A percentile compares a stretch with the other conserved stretches of the same genome.
phyloP scores from a whole-genome alignment of 2,329 filamentous ascomycete species.

The Rutstroemia sp. region DNA sequence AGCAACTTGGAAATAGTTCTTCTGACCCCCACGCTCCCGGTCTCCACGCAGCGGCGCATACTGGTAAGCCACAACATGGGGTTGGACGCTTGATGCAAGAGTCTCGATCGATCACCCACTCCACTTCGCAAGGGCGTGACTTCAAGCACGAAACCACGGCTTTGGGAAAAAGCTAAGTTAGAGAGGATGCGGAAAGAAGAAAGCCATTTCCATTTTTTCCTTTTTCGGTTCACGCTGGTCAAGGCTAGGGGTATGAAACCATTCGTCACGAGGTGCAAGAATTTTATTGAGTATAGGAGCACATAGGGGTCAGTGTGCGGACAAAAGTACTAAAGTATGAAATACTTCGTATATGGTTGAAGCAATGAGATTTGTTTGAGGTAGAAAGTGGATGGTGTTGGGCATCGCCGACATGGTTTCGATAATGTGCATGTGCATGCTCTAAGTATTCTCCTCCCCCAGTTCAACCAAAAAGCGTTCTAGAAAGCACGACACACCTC shows the following conservation, averaged over 20 bases:
- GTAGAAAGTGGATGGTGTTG: neutral
- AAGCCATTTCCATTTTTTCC: no score
- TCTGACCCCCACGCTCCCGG: neutral
- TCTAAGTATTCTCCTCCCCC: no score
- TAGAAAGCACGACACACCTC: no score
- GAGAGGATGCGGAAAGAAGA: neutral
- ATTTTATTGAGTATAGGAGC: no score
- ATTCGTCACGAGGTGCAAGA: no score
- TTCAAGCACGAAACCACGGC: neutral
- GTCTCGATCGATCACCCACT: slow-evolving; percentile 3
- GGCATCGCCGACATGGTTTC: neutral
- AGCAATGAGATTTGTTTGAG: no score
- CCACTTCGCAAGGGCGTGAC: neutral
- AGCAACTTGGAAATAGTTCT: no score
- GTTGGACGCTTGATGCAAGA: slow-evolving; percentile 1
- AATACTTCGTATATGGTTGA: neutral
- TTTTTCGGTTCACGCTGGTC: no score
- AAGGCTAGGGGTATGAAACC: no score
- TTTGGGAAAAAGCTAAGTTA: neutral
- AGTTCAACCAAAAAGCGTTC: neutral
- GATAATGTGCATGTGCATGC: neutral
- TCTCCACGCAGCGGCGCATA: neutral
- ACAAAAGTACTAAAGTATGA: neutral
- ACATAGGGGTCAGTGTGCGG: no score
- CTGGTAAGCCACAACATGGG: neutral